Percentiles rank a stretch among this genome's conserved stretches.
These are phyloP conservation scores for Fusarium chaquense DNA, from an alignment of 2,329 filamentous ascomycete species.

Conservation along the genomic window DNA sequence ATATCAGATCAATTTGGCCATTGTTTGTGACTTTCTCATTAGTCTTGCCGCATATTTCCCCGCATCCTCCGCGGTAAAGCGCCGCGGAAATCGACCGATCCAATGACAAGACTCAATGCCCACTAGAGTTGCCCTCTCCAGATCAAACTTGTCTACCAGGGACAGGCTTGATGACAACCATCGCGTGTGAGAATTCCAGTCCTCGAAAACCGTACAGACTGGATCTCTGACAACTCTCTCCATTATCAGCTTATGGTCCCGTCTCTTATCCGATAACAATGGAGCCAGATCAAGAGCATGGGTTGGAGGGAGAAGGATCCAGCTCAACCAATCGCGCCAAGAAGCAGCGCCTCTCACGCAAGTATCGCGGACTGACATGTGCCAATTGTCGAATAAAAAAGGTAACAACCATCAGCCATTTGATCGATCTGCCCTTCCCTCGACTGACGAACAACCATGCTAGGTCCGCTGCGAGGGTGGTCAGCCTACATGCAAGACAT, in stretches of 20 bases:
- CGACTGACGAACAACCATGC: neutral
- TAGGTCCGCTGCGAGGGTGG: slow-evolving; percentile 11
- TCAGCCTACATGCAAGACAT: slow-evolving; percentile 17
- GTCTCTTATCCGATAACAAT: neutral
- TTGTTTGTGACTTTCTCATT: neutral
- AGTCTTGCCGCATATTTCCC: neutral
- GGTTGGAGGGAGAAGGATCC: neutral
- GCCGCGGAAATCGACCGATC: neutral
- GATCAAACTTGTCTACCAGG: neutral
- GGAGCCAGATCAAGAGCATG: slow-evolving; percentile 1
- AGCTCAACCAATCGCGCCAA: neutral
- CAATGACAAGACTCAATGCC: neutral
- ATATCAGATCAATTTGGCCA: too few species aligned
- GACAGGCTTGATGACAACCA: neutral
- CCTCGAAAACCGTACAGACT: neutral
- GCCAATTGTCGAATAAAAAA: slow-evolving; percentile 12
- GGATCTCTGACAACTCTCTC: neutral
- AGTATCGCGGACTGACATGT: slow-evolving; percentile 8
- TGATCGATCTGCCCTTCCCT: neutral
- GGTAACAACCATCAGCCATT: neutral
- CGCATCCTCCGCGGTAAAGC: neutral
- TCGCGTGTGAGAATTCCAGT: neutral
- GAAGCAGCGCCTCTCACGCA: slow-evolving; percentile 8
- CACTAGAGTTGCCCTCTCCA: neutral
- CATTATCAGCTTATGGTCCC: neutral